Conservation (phyloP, 106 monocot species). For the Dendrobium chrysotoxum region DNA sequence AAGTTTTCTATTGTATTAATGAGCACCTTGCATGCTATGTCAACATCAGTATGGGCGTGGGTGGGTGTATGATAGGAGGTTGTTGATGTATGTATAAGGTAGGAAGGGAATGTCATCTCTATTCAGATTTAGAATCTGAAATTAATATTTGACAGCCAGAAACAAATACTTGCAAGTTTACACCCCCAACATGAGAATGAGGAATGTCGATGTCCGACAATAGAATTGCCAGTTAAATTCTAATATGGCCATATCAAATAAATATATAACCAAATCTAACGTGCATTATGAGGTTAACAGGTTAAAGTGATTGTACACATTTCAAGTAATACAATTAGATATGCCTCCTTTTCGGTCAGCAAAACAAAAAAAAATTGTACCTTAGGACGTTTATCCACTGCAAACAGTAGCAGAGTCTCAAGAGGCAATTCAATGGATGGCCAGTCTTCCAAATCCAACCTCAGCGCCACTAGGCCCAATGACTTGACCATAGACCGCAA, state of each 20-base stretch:
- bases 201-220: not conserved
- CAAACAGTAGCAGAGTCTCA: constrained; percentile 39
- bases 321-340: not conserved
- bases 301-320: not conserved
- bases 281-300: not conserved
- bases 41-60: not conserved
- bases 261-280: not conserved
- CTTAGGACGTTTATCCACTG: constrained; percentile 82
- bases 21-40: not conserved
- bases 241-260: not conserved
- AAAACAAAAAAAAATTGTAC: constrained; percentile 18
- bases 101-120: not conserved
- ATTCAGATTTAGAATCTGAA: not conserved
- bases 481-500: constrained; percentile 71
- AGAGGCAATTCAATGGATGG: constrained; percentile 35
- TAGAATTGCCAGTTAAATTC: too few relatives aligned
- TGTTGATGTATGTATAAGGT: not conserved
- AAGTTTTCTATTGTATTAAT: not conserved
- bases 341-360: not conserved
- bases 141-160: not conserved
- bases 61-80: not conserved
- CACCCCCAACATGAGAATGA: not conserved
- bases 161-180: not conserved
- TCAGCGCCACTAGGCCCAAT: constrained; percentile 44
- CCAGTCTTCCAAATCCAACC: constrained; percentile 75